A percentile compares a stretch with the other conserved stretches of the same genome.
These are phyloP conservation scores for Aspergillus udagawae DNA, from an alignment of 2,329 filamentous ascomycete genomes.

Conservation along the genomic window DNA sequence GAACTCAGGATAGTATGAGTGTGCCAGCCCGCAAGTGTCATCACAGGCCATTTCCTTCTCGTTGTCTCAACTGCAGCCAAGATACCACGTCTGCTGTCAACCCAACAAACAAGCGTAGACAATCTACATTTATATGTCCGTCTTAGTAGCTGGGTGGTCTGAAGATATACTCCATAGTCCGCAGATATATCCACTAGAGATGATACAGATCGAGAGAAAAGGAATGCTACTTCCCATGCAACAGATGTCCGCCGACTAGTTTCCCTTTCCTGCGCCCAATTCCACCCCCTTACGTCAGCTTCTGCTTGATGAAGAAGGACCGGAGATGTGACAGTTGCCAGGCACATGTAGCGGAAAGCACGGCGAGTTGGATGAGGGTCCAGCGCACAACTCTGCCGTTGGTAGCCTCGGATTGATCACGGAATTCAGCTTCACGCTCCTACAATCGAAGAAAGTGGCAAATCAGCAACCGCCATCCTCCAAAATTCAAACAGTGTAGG, in stretches of 20 bases:
- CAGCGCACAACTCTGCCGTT: constrained; percentile 90
- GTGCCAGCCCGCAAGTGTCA: neutral
- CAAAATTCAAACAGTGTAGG: neutral
- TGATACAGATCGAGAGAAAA: neutral
- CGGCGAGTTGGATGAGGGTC: constrained; percentile 83
- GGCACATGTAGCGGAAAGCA: constrained; percentile 82
- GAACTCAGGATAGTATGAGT: neutral
- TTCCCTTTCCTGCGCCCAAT: neutral
- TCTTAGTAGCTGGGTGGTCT: neutral
- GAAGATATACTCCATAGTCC: neutral
- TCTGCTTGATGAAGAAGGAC: constrained; percentile 99
- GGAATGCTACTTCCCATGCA: neutral
- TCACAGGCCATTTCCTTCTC: neutral
- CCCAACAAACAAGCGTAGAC: neutral
- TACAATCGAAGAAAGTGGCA: constrained; percentile 35
- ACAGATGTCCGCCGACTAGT: neutral
- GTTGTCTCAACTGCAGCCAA: neutral
- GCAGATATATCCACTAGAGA: neutral
- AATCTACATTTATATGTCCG: neutral
- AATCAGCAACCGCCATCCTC: neutral
- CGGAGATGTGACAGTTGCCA: constrained; percentile 96
- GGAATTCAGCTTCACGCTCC: constrained; percentile 97
- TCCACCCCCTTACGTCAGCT: constrained; percentile 69
- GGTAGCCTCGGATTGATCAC: constrained; percentile 92
- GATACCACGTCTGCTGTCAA: too few relatives aligned